phyloP scores from a whole-genome alignment of 164 flowering plant genomes.

The Piper longum region DNA sequence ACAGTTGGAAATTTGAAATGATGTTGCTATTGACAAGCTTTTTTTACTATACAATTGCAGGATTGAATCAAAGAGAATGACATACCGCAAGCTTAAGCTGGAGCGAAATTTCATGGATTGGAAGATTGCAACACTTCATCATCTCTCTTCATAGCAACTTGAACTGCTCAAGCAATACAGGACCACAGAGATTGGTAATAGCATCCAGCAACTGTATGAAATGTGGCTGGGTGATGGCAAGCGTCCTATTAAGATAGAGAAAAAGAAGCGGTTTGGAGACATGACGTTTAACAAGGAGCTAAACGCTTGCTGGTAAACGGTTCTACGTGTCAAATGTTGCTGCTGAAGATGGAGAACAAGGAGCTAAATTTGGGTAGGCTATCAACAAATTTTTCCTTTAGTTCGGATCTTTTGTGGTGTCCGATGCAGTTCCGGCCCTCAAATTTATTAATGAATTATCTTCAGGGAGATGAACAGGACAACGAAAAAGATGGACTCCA shows the following conservation, averaged over 20 bases:
- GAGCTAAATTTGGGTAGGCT: conserved; percentile 3
- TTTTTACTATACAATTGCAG: too few species aligned
- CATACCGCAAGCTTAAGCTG: too few species aligned
- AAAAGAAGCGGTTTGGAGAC: conserved; percentile 23
- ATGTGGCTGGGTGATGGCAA: conserved; percentile 1
- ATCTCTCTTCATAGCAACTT: conserved; percentile 26
- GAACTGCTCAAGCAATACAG: conserved; percentile 20
- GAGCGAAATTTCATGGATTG: conserved; percentile 3
- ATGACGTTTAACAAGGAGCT: conserved; percentile 14
- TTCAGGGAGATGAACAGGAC: conserved; percentile 16
- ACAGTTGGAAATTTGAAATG: too few species aligned
- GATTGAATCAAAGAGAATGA: too few species aligned
- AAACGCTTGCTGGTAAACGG: conserved; percentile 30
- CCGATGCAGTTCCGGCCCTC: conserved; percentile 24
- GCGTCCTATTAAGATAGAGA: conserved; percentile 12
- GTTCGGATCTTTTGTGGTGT: conserved; percentile 8
- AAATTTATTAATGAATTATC: conserved; percentile 19
- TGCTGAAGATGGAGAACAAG: conserved; percentile 5
- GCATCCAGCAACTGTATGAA: conserved; percentile 13
- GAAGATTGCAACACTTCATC: conserved; percentile 21
- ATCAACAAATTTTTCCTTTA: conserved; percentile 8
- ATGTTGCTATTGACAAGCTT: too few species aligned
- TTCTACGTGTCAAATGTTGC: conserved; percentile 3
- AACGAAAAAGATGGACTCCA: conserved; percentile 12
- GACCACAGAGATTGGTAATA: conserved; percentile 11